Conservation (phyloP, 106 monocot species). For the Ottelia alismoides region DNA sequence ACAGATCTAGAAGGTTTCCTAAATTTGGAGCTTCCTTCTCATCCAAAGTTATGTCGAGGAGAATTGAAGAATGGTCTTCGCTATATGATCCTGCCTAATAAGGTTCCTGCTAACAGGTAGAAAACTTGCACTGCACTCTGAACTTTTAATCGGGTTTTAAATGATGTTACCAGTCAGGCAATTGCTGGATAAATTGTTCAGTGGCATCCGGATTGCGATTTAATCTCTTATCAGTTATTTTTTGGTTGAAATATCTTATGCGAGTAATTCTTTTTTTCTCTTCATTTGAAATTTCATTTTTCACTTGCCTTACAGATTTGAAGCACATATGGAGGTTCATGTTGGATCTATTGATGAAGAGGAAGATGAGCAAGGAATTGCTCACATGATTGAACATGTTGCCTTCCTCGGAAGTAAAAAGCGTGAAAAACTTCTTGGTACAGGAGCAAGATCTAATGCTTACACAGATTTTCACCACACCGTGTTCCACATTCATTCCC, state of each 20-base stretch:
- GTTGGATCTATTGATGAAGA: conserved; percentile 98
- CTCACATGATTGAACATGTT: conserved; percentile 99
- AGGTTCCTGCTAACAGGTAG: conserved; percentile 89
- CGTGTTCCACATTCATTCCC: conserved; percentile 97
- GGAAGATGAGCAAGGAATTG: conserved; percentile 99
- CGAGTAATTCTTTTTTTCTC: neutral
- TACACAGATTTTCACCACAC: conserved; percentile 99
- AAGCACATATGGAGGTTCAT: conserved; percentile 99
- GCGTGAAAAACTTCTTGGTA: conserved; percentile 96
- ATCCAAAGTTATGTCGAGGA: conserved; percentile 78
- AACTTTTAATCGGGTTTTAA: too few relatives aligned
- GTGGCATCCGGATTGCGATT: too few relatives aligned
- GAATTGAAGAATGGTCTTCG: conserved; percentile 88
- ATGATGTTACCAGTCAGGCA: too few relatives aligned
- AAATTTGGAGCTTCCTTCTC: conserved; percentile 51
- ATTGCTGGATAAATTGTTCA: too few relatives aligned
- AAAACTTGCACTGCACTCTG: too few relatives aligned
- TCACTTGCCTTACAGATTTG: conserved; percentile 54
- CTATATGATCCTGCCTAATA: conserved; percentile 91
- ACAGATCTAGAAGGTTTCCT: conserved; percentile 42
- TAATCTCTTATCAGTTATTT: too few relatives aligned
- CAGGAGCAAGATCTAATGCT: conserved; percentile 98
- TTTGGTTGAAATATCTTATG: too few relatives aligned
- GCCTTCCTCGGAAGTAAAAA: conserved; percentile 99
- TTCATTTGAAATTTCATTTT: conserved; percentile 10